Base-by-base conservation (phyloP, 202 grass and related monocot genomes). In the Zoysia matrella region DNA sequence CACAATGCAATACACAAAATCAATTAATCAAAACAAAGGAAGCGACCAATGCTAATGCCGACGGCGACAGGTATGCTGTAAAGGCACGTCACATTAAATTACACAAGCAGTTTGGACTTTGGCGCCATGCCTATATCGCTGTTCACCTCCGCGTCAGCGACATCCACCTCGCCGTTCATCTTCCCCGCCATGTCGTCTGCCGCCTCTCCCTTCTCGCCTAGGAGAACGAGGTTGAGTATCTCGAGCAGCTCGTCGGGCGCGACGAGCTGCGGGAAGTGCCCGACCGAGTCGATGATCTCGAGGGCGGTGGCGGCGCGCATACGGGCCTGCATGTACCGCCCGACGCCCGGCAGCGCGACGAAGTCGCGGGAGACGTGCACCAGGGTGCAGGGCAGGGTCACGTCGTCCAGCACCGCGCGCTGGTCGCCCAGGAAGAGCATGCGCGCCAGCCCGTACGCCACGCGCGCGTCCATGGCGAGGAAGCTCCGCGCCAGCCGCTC, bases 341-440 rank as follows among this genome's bases (percentile, higher is more conserved):
- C 86, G 3, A 97, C 75, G 36, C 75, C 71, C 2, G 83, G 80
- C 9, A 89, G 94, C 58, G 85, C 88, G 0, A 58, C 81, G 69
- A 90, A 78, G 77, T 97, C 94, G 7, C 84, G 41, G 18, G 87
- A 70, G 9, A 63, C 77, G 57, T 86, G 83, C 11, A 97, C 85
- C 14, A 92, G 71, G 36, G 91, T 94, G 80, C 86, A 90, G 12
- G 88, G 83, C 15, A 72, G 60, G 70, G 67, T 78, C 1, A 97
- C 83, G 65, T 67, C 36, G 60, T 60, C 78, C 10, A 94, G 67
- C 45, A 90, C 71, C 9, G 46, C 71, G 16, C 91, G 89, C 50
- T 90, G 79, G 67, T 97, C 94, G 40, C 81, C 49, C 7, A 92
- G 88, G 76, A 94, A 92, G 86, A 97, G 80, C 80, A 87, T 88